Evolutionary conservation across 495 filamentous ascomycete genomes (phyloP).

Genomic region (Xylaria scruposa): DNA sequence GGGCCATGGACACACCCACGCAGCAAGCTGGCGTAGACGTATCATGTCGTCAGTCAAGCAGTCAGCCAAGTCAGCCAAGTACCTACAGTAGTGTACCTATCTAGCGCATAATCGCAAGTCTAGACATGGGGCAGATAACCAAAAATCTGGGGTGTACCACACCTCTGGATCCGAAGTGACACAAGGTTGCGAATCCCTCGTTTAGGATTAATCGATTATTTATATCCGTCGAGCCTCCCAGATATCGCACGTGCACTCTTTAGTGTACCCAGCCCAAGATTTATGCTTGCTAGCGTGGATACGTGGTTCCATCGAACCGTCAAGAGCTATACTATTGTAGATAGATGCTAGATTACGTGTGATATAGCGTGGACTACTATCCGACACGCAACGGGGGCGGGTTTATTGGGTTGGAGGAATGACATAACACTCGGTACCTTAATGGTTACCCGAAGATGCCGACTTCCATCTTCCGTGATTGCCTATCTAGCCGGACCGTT

Average conservation of each 20-base stretch:
- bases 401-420: background rate
- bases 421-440: background rate
- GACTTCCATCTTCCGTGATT: background rate
- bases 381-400: background rate
- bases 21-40: background rate
- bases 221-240: background rate
- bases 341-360: background rate
- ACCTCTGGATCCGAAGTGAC: conserved; percentile 20
- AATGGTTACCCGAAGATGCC: conserved; percentile 4
- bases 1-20: background rate
- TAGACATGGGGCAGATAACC: conserved; percentile 5
- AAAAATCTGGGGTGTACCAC: conserved; percentile 18
- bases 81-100: background rate
- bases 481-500: background rate
- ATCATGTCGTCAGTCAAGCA: background rate
- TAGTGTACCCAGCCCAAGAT: background rate
- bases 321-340: background rate
- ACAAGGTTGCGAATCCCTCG: conserved; percentile 24
- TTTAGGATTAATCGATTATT: conserved; percentile 11
- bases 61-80: background rate
- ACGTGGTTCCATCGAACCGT: background rate
- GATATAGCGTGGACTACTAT: background rate
- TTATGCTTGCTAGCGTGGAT: background rate
- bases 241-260: background rate
- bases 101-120: background rate